A percentile compares a stretch with the other conserved stretches of the same genome.
These are phyloP conservation scores for Zoysia japonica DNA, from an alignment of 176 grass and related monocot genomes.

Conservation along the genomic window DNA sequence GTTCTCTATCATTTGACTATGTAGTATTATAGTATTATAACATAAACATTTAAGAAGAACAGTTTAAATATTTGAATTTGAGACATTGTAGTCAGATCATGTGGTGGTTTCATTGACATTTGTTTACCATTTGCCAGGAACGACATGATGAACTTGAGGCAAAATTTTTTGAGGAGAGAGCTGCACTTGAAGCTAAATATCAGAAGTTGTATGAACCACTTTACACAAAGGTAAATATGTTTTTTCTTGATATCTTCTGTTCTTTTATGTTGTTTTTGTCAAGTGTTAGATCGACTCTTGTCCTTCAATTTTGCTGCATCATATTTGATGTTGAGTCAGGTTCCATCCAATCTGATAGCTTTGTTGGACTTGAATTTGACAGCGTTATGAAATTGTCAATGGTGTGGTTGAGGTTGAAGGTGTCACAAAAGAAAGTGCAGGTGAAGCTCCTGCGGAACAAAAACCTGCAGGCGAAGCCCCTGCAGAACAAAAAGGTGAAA, in stretches of 20 bases:
- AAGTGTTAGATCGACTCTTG: neutral
- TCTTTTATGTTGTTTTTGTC: neutral
- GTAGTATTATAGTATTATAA: neutral
- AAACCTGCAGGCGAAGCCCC: conserved; percentile 50
- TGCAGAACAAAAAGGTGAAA: conserved; percentile 45
- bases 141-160: conserved; percentile 72
- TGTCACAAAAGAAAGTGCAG: conserved; percentile 48
- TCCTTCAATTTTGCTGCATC: neutral
- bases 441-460: conserved; percentile 32
- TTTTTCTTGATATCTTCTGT: neutral
- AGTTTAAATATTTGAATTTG: neutral
- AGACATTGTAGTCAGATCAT: neutral
- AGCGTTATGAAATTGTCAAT: conserved; percentile 90
- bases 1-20: neutral
- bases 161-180: conserved; percentile 87
- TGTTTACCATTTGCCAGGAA: conserved; percentile 39
- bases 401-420: conserved; percentile 77
- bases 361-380: conserved; percentile 36
- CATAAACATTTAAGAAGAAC: neutral
- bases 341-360: conserved; percentile 35
- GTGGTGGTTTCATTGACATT: neutral
- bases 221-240: conserved; percentile 64
- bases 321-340: conserved; percentile 11
- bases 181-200: conserved; percentile 87
- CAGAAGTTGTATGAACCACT: conserved; percentile 92